A percentile compares a stretch with the other conserved stretches of the same genome.
These are phyloP conservation scores for Yamadazyma phyllophila DNA, from an alignment of 805 yeast genomes.

Conservation along the genomic window DNA sequence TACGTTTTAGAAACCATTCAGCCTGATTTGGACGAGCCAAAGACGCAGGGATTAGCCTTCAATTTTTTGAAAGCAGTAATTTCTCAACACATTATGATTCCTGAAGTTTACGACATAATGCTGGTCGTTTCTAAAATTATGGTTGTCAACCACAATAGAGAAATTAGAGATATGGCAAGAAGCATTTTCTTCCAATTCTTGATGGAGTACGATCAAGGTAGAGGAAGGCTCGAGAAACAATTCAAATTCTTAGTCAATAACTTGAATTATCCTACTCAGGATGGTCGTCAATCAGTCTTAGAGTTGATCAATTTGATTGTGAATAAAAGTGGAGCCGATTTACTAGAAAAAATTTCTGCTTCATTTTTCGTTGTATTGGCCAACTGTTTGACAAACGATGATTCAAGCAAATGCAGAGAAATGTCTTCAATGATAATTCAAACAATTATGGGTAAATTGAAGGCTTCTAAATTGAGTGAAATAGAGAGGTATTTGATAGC, in stretches of 20 bases:
- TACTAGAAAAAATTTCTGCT: constrained; percentile 59
- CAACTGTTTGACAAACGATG: constrained; percentile 74
- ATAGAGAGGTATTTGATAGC: constrained; percentile 46
- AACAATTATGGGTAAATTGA: constrained; percentile 50
- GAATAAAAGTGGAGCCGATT: constrained; percentile 57
- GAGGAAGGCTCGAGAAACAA: constrained; percentile 78
- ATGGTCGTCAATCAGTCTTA: constrained; percentile 88
- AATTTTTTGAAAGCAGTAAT: constrained; percentile 79
- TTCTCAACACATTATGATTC: constrained; percentile 66
- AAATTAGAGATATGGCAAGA: constrained; percentile 81
- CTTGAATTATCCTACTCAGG: constrained; percentile 76
- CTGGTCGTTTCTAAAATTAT: constrained; percentile 76
- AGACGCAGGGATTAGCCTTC: constrained; percentile 83
- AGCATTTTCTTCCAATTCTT: constrained; percentile 79
- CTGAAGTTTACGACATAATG: constrained; percentile 89
- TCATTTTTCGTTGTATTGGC: constrained; percentile 84
- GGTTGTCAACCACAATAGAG: constrained; percentile 84
- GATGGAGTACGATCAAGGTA: constrained; percentile 93
- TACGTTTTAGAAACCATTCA: constrained; percentile 68
- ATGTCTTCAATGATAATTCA: constrained; percentile 67
- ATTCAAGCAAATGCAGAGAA: constrained; percentile 75
- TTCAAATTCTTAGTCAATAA: constrained; percentile 78
- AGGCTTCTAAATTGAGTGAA: constrained; percentile 23
- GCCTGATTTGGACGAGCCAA: constrained; percentile 90
- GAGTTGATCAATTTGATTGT: constrained; percentile 76